Conservation (phyloP, 306 rosid genomes). For the Cucurbita pepo region DNA sequence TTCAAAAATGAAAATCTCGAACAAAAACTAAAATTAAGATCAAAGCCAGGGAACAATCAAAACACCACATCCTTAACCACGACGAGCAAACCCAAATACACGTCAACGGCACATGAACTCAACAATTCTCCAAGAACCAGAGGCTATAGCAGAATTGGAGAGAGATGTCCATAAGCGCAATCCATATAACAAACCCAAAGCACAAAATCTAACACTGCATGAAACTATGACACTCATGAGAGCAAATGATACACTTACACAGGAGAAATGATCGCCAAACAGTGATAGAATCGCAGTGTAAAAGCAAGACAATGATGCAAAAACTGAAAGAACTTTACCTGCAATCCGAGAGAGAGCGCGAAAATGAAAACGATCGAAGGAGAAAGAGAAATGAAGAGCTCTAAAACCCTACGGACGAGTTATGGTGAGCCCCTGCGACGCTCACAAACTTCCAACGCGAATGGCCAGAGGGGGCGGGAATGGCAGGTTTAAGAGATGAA, state of each 20-base stretch:
- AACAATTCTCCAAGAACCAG: not conserved
- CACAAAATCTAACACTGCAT: not conserved
- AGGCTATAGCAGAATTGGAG: too few relatives aligned
- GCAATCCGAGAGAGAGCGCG: not conserved
- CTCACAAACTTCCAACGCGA: not conserved
- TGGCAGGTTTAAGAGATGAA: not conserved
- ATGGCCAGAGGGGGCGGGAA: not conserved
- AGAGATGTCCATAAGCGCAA: not conserved
- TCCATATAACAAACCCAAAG: not conserved
- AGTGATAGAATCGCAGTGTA: not conserved
- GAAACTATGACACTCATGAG: not conserved
- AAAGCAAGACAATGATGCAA: not conserved
- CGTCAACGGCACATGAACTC: not conserved
- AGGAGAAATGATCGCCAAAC: not conserved
- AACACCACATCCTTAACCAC: not conserved
- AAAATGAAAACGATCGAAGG: not conserved
- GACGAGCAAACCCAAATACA: not conserved
- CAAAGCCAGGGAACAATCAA: not conserved
- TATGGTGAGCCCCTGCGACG: not conserved
- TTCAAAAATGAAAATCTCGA: not conserved
- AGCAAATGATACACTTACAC: not conserved
- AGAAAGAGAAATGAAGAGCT: not conserved
- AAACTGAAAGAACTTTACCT: not conserved
- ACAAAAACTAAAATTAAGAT: not conserved
- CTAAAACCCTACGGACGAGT: slow-evolving; percentile 1